These are phyloP conservation scores for Posidonia australis DNA, from an alignment of 106 monocot species.

Conservation along the genomic window DNA sequence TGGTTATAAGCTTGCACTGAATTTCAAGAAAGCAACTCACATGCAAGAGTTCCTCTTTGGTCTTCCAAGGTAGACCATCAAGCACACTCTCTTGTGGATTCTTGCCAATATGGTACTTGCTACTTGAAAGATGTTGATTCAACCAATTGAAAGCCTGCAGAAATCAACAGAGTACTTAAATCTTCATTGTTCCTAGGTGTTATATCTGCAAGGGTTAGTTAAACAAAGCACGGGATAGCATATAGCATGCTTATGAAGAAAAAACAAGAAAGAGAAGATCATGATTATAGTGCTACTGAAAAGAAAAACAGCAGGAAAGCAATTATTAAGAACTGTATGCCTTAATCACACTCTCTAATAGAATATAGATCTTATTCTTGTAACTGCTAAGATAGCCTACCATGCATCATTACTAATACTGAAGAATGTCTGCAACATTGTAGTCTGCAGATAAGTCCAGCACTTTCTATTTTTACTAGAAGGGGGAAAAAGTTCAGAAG, in stretches of 20 bases:
- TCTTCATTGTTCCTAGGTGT: background rate
- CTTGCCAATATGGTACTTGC: constrained; percentile 70
- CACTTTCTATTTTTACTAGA: background rate
- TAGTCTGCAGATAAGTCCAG: too few relatives aligned
- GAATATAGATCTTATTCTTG: too few relatives aligned
- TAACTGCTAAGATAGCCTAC: too few relatives aligned
- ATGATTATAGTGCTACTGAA: background rate
- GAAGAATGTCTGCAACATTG: too few relatives aligned
- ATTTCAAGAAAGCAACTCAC: constrained; percentile 31
- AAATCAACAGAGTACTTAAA: constrained; percentile 24
- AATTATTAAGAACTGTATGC: too few relatives aligned
- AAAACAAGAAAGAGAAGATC: background rate
- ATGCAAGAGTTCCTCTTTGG: constrained; percentile 76
- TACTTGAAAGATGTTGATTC: constrained; percentile 83
- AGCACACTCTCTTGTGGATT: constrained; percentile 66
- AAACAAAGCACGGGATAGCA: too few relatives aligned
- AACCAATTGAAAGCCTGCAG: constrained; percentile 82
- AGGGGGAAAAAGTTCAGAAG: background rate
- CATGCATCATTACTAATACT: too few relatives aligned
- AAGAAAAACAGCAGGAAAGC: background rate
- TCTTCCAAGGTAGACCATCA: constrained; percentile 50
- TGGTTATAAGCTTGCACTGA: too few relatives aligned
- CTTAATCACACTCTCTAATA: too few relatives aligned
- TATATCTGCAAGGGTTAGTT: too few relatives aligned
- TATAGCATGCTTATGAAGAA: background rate